Percentiles rank a stretch among this genome's conserved stretches.
Conservation (phyloP, 2,329 filamentous ascomycete species). For the Trichoderma sp. region DNA sequence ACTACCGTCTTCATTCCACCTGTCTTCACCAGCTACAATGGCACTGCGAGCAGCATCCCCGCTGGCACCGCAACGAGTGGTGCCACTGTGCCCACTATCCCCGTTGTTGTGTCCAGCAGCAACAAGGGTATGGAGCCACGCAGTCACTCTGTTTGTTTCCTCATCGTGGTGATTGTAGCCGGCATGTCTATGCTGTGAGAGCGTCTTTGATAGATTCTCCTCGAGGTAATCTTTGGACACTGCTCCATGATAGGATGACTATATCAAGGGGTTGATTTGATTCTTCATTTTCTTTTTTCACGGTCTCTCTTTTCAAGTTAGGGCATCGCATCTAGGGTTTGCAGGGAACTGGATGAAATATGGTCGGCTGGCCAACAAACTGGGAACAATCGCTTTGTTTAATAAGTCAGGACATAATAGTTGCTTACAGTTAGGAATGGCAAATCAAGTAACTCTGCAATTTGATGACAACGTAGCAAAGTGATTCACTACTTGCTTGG, state of each 20-base stretch:
- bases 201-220: background rate
- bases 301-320: background rate
- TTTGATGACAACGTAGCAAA: background rate
- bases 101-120: slow-evolving; percentile 32
- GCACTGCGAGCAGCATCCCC: slow-evolving; percentile 26
- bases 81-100: slow-evolving; percentile 25
- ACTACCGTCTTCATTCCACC: slow-evolving; percentile 34
- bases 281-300: background rate
- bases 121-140: slow-evolving; percentile 35
- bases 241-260: background rate
- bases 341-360: slow-evolving; percentile 6
- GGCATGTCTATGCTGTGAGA: slow-evolving; percentile 36
- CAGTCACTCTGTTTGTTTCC: slow-evolving; percentile 34
- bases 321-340: background rate
- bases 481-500: background rate
- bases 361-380: background rate
- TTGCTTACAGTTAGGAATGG: background rate
- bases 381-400: background rate
- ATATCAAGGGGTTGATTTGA: background rate
- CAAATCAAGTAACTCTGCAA: background rate
- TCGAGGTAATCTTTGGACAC: background rate
- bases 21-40: slow-evolving; percentile 32
- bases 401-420: background rate
- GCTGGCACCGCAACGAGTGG: slow-evolving; percentile 30
- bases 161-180: slow-evolving; percentile 37